Percentiles rank a stretch among this genome's conserved stretches.
Evolutionary conservation across 805 yeast genomes (phyloP).

Genomic region (Torulaspora indica): DNA sequence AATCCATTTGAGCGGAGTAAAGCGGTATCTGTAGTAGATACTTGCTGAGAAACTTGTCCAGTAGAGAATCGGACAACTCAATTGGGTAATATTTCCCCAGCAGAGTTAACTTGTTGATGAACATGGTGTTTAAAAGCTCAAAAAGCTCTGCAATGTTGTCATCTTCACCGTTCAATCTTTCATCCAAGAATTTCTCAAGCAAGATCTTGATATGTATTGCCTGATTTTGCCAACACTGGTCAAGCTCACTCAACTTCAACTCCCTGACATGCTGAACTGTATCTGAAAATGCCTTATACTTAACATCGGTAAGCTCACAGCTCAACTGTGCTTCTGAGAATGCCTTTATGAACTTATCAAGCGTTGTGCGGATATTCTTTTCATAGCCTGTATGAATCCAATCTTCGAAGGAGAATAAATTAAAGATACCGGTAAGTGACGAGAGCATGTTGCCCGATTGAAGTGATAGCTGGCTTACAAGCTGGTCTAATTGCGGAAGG

Average conservation of each 20-base stretch:
- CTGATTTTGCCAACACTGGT: slow-evolving; percentile 28
- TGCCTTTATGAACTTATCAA: slow-evolving; percentile 19
- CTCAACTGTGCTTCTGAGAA: slow-evolving; percentile 22
- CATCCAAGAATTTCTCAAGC: slow-evolving; percentile 24
- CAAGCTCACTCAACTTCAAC: slow-evolving; percentile 21
- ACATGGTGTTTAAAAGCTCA: slow-evolving; percentile 21
- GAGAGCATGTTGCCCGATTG: slow-evolving; percentile 22
- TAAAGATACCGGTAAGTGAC: slow-evolving; percentile 26
- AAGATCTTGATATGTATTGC: slow-evolving; percentile 21
- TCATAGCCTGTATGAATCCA: slow-evolving; percentile 32
- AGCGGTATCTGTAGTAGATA: slow-evolving; percentile 18
- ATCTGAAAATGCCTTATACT: slow-evolving; percentile 18
- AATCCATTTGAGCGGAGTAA: slow-evolving; percentile 8
- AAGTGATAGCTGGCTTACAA: slow-evolving; percentile 24
- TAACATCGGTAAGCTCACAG: slow-evolving; percentile 9
- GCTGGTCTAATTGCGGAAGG: slow-evolving; percentile 24
- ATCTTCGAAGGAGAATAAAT: slow-evolving; percentile 28
- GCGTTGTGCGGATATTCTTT: slow-evolving; percentile 19
- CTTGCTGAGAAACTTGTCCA: slow-evolving; percentile 18
- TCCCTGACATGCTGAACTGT: slow-evolving; percentile 21
- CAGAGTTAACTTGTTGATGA: slow-evolving; percentile 29
- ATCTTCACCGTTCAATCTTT: slow-evolving; percentile 10
- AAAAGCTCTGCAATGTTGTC: slow-evolving; percentile 13
- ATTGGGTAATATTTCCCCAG: slow-evolving; percentile 28
- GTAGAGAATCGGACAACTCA: slow-evolving; percentile 22